These are phyloP conservation scores for Salvia hispanica DNA, from an alignment of 257 asterid genomes.

Conservation along the genomic window DNA sequence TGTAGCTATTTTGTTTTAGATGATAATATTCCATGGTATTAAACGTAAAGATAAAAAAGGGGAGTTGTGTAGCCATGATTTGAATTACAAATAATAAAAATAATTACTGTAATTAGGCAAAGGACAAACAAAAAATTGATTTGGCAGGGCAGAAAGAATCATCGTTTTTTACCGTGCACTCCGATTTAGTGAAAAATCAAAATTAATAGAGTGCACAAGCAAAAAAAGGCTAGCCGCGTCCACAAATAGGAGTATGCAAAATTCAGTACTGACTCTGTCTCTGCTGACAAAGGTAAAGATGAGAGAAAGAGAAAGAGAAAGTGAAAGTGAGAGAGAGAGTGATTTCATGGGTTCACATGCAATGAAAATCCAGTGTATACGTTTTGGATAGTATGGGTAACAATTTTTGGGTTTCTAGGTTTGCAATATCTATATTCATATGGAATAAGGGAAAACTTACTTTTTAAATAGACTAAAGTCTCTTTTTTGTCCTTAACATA, in stretches of 20 bases:
- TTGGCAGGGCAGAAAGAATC: neutral
- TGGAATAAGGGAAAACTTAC: no score
- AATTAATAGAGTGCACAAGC: neutral
- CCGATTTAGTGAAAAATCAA: neutral
- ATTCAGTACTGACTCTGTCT: neutral
- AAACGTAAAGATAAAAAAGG: no score
- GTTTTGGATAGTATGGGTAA: no score
- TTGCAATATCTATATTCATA: neutral
- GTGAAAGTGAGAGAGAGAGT: neutral
- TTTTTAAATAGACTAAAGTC: no score
- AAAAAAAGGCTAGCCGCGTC: neutral
- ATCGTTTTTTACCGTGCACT: neutral
- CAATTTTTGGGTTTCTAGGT: neutral
- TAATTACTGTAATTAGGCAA: neutral
- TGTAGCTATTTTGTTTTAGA: neutral
- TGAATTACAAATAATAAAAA: neutral
- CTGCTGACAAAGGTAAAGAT: neutral
- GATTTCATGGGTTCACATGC: neutral
- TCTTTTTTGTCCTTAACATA: no score
- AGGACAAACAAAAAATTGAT: neutral
- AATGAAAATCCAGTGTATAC: neutral
- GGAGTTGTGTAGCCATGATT: neutral
- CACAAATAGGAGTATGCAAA: neutral
- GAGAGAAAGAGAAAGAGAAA: neutral
- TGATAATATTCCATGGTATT: no score